Conservation (phyloP, 306 rosid genomes). For the Fragaria ananassa region DNA sequence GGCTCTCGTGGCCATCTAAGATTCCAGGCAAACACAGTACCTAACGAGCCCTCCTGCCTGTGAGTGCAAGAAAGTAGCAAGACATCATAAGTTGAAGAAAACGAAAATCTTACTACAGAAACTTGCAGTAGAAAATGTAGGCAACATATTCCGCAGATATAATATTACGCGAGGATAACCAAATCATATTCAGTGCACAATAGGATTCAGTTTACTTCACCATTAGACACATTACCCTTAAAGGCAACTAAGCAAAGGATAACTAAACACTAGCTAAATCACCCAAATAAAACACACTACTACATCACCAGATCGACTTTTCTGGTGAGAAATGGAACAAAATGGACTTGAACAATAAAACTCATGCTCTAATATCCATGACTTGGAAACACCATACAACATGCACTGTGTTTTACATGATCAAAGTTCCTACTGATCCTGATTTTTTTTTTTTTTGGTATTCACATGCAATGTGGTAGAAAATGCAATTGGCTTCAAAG, state of each 20-base stretch:
- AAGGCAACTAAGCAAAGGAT: background rate
- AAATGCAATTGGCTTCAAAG: no score
- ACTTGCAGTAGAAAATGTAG: background rate
- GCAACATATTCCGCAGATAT: background rate
- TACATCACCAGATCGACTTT: background rate
- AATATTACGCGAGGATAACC: background rate
- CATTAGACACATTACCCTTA: background rate
- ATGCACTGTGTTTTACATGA: background rate
- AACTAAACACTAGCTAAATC: background rate
- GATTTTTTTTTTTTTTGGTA: no score
- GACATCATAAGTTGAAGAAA: constrained; percentile 1
- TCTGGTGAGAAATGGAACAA: background rate
- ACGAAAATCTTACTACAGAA: background rate
- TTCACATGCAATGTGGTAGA: no score
- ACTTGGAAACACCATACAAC: background rate
- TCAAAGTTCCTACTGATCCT: no score
- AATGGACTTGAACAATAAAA: background rate
- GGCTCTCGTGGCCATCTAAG: constrained; percentile 87
- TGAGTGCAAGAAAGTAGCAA: constrained; percentile 9
- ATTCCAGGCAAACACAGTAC: constrained; percentile 95
- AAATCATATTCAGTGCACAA: background rate
- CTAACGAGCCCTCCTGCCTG: constrained; percentile 93
- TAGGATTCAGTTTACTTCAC: background rate
- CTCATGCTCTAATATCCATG: background rate
- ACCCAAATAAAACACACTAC: background rate